Conservation (phyloP, 2,329 filamentous ascomycete genomes). For the Chlorencoelia australis region DNA sequence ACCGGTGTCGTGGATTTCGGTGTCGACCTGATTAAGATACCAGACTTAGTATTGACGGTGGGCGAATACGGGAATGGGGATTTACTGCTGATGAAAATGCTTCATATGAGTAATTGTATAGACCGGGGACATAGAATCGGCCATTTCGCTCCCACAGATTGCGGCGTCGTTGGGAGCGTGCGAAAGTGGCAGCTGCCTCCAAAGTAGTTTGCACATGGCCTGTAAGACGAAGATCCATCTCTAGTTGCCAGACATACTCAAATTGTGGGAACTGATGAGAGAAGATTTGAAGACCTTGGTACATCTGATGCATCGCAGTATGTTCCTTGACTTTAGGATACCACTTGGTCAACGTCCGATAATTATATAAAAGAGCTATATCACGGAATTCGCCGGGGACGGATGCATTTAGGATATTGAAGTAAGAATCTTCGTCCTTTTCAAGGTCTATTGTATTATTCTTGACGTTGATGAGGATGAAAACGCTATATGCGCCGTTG, state of each 20-base stretch:
- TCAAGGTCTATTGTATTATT: constrained; percentile 47
- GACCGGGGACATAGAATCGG: constrained; percentile 59
- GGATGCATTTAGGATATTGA: constrained; percentile 44
- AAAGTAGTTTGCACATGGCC: constrained; percentile 76
- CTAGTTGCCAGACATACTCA: constrained; percentile 53
- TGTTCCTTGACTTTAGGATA: constrained; percentile 67
- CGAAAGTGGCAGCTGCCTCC: constrained; percentile 52
- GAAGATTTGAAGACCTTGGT: constrained; percentile 59
- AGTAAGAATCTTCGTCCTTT: constrained; percentile 53
- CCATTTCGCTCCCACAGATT: constrained; percentile 65
- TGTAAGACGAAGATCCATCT: constrained; percentile 69
- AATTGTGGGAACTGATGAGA: constrained; percentile 67
- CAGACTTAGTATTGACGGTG: no score
- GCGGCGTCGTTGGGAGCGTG: constrained; percentile 57
- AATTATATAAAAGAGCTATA: constrained; percentile 69
- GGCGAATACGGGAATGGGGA: no score
- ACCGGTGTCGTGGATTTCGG: no score
- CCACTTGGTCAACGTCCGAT: constrained; percentile 61
- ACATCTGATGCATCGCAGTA: constrained; percentile 29
- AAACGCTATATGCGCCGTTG: constrained; percentile 75
- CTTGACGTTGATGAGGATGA: constrained; percentile 70
- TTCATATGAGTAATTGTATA: no score
- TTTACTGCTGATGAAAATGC: no score
- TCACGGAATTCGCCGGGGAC: constrained; percentile 60
- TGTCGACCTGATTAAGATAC: no score